Conservation (phyloP, 2,329 filamentous ascomycete genomes). For the Periconia macrospinosa region DNA sequence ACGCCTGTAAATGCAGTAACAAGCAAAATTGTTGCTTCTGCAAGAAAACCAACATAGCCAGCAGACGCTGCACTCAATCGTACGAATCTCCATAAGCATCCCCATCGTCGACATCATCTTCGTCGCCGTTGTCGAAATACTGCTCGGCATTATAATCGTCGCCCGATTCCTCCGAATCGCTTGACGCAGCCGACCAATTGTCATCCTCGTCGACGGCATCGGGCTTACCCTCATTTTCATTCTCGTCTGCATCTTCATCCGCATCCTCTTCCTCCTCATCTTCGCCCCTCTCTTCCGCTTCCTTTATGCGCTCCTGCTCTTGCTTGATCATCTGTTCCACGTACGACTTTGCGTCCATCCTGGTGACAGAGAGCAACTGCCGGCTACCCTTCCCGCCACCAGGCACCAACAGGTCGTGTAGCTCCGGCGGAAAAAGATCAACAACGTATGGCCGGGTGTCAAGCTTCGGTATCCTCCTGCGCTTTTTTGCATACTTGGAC, state of each 20-base stretch:
- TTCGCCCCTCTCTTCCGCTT: conserved; percentile 50
- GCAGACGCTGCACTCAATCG: conserved; percentile 14
- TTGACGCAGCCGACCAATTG: conserved; percentile 54
- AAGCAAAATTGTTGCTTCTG: background rate
- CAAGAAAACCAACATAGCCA: background rate
- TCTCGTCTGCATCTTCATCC: conserved; percentile 48
- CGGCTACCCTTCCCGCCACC: conserved; percentile 33
- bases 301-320: conserved; percentile 48
- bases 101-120: conserved; percentile 48
- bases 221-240: conserved; percentile 51
- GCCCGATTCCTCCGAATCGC: conserved; percentile 65
- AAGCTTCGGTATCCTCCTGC: conserved; percentile 58
- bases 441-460: conserved; percentile 58
- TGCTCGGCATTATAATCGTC: conserved; percentile 66
- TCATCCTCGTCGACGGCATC: conserved; percentile 62
- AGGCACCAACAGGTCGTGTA: conserved; percentile 57
- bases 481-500: conserved; percentile 60
- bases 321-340: conserved; percentile 46
- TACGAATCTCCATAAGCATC: conserved; percentile 42
- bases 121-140: conserved; percentile 56
- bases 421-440: conserved; percentile 61
- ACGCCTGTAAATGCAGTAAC: background rate
- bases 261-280: conserved; percentile 42
- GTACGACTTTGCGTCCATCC: conserved; percentile 30
- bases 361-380: conserved; percentile 36